These are phyloP conservation scores for Cryptococcus amylolentus DNA, from an alignment of 1,284 basidiomycete species.

Conservation along the genomic window DNA sequence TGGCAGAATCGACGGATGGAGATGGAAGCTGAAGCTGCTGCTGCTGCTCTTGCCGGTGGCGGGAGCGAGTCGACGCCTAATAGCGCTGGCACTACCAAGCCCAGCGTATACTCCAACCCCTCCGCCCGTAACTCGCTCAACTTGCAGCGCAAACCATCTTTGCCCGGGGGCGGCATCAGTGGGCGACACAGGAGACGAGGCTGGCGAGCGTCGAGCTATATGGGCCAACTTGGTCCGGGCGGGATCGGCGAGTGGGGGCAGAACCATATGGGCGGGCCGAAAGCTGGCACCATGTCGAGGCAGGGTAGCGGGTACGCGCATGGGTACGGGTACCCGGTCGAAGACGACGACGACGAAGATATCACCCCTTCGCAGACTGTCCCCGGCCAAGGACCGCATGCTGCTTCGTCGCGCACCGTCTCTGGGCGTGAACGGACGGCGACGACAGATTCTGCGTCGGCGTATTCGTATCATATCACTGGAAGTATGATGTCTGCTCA, in stretches of 20 bases:
- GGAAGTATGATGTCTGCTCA: slow-evolving; percentile 5
- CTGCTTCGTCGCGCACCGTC: no score
- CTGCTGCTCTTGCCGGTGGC: background rate
- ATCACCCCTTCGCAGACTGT: background rate
- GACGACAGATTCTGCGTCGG: slow-evolving; percentile 7
- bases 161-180: slow-evolving; percentile 17
- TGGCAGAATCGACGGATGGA: slow-evolving; percentile 25
- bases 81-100: no score
- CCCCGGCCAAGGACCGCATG: no score
- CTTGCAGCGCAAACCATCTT: slow-evolving; percentile 25
- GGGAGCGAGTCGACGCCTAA: background rate
- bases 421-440: background rate
- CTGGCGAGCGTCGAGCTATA: slow-evolving; percentile 22
- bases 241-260: slow-evolving; percentile 2
- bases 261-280: slow-evolving; percentile 26
- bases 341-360: background rate
- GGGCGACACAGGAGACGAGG: slow-evolving; percentile 30
- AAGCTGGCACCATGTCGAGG: background rate
- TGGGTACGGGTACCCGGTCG: background rate
- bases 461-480: background rate
- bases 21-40: slow-evolving; percentile 1
- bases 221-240: slow-evolving; percentile 6
- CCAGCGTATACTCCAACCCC: no score
- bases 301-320: background rate
- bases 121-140: background rate